phyloP scores from a whole-genome alignment of 768 basidiomycete genomes.

The Mycena kentingensis region DNA sequence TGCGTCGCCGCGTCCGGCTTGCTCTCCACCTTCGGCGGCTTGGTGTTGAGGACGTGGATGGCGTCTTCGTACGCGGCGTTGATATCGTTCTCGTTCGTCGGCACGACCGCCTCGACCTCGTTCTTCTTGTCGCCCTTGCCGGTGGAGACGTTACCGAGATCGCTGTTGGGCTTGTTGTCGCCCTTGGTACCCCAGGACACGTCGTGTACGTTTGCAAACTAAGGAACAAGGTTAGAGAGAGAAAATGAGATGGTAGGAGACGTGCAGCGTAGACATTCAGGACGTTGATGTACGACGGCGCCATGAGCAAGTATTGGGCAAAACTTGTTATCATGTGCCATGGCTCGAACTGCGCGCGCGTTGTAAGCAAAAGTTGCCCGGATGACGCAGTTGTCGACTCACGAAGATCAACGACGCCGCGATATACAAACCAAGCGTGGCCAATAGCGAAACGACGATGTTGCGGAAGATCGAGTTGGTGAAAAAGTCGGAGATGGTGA shows the following conservation, averaged over 20 bases:
- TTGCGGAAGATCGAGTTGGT: constrained; percentile 81
- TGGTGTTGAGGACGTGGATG: constrained; percentile 74
- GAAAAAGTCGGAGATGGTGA: constrained; percentile 65
- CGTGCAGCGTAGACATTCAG: constrained; percentile 86
- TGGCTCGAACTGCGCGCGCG: constrained; percentile 78
- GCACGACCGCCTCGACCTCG: constrained; percentile 84
- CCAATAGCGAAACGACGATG: constrained; percentile 81
- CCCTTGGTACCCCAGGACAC: constrained; percentile 97
- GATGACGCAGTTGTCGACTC: constrained; percentile 35
- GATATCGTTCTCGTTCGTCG: constrained; percentile 86
- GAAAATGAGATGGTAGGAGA: constrained; percentile 1
- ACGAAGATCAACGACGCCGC: constrained; percentile 83
- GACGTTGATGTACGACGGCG: constrained; percentile 92
- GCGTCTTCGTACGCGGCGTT: constrained; percentile 92
- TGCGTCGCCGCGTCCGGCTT: constrained; percentile 61
- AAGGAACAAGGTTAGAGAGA: constrained; percentile 2
- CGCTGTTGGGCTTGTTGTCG: constrained; percentile 81
- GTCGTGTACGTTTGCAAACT: constrained; percentile 90
- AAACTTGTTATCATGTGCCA: constrained; percentile 99
- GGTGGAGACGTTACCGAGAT: constrained; percentile 79
- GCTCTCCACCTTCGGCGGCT: constrained; percentile 71
- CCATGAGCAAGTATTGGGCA: constrained; percentile 88
- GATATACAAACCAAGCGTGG: constrained; percentile 89
- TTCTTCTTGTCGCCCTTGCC: constrained; percentile 61
- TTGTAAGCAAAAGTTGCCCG: neutral